These are phyloP conservation scores for Emericellopsis cladophorae DNA, from an alignment of 2,329 filamentous ascomycete species.

Conservation along the genomic window DNA sequence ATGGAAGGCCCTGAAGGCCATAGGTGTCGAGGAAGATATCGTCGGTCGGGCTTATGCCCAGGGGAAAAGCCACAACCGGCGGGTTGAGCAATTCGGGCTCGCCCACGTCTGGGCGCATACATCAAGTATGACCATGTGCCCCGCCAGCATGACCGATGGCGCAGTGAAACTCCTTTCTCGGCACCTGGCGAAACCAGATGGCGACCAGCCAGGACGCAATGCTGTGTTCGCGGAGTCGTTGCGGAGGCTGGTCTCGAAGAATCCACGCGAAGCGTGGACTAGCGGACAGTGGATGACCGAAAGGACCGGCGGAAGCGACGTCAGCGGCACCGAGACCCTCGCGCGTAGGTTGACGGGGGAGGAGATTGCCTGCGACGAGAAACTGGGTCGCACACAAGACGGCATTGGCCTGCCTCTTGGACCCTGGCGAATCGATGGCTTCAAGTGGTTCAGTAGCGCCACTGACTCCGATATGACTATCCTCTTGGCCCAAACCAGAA, in stretches of 20 bases:
- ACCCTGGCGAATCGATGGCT: conserved; percentile 49
- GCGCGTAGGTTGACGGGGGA: conserved; percentile 19
- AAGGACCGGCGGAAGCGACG: conserved; percentile 54
- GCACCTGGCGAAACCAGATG: conserved; percentile 18
- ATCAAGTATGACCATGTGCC: conserved; percentile 49
- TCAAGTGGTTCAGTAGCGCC: conserved; percentile 43
- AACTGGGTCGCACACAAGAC: conserved; percentile 2
- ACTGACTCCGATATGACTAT: conserved; percentile 37
- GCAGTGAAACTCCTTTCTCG: conserved; percentile 37
- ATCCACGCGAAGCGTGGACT: conserved; percentile 45
- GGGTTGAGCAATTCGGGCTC: conserved; percentile 46
- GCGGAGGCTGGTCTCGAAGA: conserved; percentile 36
- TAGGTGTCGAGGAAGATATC: background rate
- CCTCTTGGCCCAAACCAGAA: conserved; percentile 44
- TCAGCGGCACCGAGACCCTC: conserved; percentile 53
- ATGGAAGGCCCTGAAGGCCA: background rate
- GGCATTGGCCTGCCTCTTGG: conserved; percentile 26
- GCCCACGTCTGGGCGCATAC: conserved; percentile 47
- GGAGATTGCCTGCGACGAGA: background rate
- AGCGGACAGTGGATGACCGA: conserved; percentile 73
- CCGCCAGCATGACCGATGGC: conserved; percentile 55
- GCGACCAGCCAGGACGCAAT: conserved; percentile 10
- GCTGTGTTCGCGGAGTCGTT: conserved; percentile 37
- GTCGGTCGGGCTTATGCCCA: background rate
- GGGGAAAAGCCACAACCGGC: conserved; percentile 24